These are phyloP conservation scores for Mycena metata DNA, from an alignment of 768 basidiomycete species.

Conservation along the genomic window DNA sequence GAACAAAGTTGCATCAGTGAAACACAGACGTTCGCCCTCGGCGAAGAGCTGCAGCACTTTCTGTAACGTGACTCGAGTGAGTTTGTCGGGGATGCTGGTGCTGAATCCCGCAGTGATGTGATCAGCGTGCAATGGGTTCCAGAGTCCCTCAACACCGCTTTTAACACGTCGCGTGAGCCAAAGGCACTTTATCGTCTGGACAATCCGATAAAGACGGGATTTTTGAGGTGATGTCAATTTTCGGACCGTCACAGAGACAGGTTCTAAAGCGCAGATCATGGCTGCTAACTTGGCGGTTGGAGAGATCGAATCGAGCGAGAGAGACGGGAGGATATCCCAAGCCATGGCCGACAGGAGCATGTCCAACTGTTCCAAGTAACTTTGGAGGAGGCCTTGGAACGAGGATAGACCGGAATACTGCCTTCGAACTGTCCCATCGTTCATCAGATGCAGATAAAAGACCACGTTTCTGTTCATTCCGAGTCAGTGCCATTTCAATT, in stretches of 20 bases:
- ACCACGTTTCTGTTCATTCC: slow-evolving; percentile 7
- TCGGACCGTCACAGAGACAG: neutral
- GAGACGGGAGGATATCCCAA: slow-evolving; percentile 7
- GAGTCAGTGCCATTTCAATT: slow-evolving; percentile 9
- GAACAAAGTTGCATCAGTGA: too few species aligned
- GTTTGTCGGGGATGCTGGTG: too few species aligned
- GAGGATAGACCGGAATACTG: neutral
- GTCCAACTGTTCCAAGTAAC: slow-evolving; percentile 18
- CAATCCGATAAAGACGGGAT: slow-evolving; percentile 14
- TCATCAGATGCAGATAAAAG: slow-evolving; percentile 18
- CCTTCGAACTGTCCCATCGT: neutral
- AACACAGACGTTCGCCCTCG: too few species aligned
- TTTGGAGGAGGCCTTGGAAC: slow-evolving; percentile 20
- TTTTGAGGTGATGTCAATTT: slow-evolving; percentile 16
- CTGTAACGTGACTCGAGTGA: too few species aligned
- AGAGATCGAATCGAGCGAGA: slow-evolving; percentile 6
- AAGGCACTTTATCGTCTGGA: slow-evolving; percentile 7
- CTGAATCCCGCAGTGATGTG: too few species aligned
- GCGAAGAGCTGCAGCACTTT: too few species aligned
- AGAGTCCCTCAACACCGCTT: neutral
- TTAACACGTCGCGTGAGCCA: slow-evolving; percentile 1
- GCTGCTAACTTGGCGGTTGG: slow-evolving; percentile 11
- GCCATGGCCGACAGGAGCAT: slow-evolving; percentile 11
- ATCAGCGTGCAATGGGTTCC: slow-evolving; percentile 13
- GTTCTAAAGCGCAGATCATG: slow-evolving; percentile 13